Conservation (phyloP, 1,139 yeast species). For the Pichia sp. region DNA sequence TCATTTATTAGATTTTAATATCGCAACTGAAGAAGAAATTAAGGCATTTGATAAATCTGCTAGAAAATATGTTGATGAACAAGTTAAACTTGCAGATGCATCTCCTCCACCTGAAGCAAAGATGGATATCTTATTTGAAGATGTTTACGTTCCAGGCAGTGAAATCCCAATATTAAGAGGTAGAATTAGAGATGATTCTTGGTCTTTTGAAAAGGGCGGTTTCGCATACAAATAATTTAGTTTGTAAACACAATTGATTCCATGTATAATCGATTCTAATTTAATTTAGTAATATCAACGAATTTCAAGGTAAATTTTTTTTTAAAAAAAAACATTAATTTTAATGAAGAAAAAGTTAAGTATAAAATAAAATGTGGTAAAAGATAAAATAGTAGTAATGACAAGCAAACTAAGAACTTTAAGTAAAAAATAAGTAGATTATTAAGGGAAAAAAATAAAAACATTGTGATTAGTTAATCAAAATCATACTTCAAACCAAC, state of each 20-base stretch:
- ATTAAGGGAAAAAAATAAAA: background rate
- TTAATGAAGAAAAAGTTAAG: no score
- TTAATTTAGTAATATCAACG: no score
- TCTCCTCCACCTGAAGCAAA: constrained; percentile 94
- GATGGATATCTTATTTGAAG: constrained; percentile 91
- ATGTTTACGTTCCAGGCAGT: constrained; percentile 90
- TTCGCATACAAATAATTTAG: constrained; percentile 39
- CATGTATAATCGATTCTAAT: no score
- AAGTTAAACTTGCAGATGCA: constrained; percentile 88
- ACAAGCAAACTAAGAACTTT: no score
- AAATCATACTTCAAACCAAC: constrained; percentile 16
- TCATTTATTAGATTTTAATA: constrained; percentile 69
- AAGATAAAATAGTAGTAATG: no score
- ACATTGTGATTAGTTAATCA: constrained; percentile 1
- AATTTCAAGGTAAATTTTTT: no score
- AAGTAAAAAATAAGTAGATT: background rate
- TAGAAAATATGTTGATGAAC: constrained; percentile 90
- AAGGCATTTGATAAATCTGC: constrained; percentile 93
- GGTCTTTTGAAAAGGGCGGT: constrained; percentile 75
- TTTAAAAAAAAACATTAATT: no score
- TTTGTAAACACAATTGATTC: no score
- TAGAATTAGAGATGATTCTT: constrained; percentile 88
- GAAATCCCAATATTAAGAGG: constrained; percentile 94
- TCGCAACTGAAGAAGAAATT: constrained; percentile 91
- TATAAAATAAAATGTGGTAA: no score